These are phyloP conservation scores for Kernera saxatilis DNA, from an alignment of 345 rosid genomes.

Conservation along the genomic window DNA sequence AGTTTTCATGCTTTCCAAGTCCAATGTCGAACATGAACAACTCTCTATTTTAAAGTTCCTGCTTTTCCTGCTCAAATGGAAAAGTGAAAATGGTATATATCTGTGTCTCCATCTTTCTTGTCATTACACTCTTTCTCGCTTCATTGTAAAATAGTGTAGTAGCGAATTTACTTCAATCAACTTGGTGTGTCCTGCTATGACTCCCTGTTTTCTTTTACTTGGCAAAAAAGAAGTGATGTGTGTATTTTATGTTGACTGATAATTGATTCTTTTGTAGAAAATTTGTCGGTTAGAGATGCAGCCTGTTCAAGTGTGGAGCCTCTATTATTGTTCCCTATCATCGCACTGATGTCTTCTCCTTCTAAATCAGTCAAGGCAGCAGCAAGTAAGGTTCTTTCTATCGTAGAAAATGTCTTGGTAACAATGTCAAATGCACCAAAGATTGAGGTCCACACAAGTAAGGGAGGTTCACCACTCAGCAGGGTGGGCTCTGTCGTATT, in stretches of 20 bases:
- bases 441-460: conserved; percentile 35
- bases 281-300: conserved; percentile 28
- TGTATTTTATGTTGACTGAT: not conserved
- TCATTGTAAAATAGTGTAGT: not conserved
- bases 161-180: not conserved
- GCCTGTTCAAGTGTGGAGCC: conserved; percentile 51
- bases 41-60: conserved; percentile 60
- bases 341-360: conserved; percentile 72
- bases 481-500: conserved; percentile 52
- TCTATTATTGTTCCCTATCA: conserved; percentile 60
- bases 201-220: not conserved
- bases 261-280: conserved; percentile 36
- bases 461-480: conserved; percentile 43
- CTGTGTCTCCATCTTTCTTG: conserved; percentile 14
- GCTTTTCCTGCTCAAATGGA: conserved; percentile 68
- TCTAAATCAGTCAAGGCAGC: conserved; percentile 70
- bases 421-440: conserved; percentile 43
- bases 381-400: conserved; percentile 64
- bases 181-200: conserved; percentile 2
- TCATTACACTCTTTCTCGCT: conserved; percentile 9
- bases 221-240: not conserved
- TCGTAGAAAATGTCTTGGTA: conserved; percentile 54
- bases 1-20: conserved; percentile 47
- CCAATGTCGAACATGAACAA: conserved; percentile 81
- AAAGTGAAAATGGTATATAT: conserved; percentile 56